Evolutionary conservation across 306 rosid species (phyloP).

Genomic region (Rubus parviflorus): DNA sequence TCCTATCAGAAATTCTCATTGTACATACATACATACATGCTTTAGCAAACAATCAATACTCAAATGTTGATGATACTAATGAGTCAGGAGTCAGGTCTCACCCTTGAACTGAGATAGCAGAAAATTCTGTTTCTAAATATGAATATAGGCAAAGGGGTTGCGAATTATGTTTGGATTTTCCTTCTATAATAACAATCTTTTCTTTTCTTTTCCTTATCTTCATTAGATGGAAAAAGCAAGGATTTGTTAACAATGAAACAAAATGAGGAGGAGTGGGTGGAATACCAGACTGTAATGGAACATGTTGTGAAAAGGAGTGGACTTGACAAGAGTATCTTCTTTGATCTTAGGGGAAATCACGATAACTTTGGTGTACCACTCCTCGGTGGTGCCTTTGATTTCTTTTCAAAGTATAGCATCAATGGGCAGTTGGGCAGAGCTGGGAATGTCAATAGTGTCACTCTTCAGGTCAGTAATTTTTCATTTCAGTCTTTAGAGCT

Average conservation of each 20-base stretch:
- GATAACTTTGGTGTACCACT: conserved; percentile 85
- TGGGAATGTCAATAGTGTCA: conserved; percentile 62
- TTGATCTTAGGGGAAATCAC: conserved; percentile 85
- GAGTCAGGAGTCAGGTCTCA: no score
- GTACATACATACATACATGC: no score
- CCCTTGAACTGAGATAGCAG: no score
- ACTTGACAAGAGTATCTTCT: conserved; percentile 63
- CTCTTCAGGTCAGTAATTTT: conserved; percentile 61
- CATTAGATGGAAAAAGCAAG: conserved; percentile 86
- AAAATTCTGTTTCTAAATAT: no score
- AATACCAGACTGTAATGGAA: conserved; percentile 61
- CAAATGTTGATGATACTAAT: no score
- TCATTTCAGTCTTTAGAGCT: neutral
- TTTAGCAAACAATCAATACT: no score
- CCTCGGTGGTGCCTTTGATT: conserved; percentile 71
- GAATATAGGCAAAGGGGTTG: no score
- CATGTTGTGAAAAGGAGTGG: conserved; percentile 65
- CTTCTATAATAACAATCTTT: neutral
- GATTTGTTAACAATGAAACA: conserved; percentile 83
- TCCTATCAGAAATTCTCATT: no score
- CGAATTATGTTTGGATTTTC: neutral
- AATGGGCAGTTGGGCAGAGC: conserved; percentile 71
- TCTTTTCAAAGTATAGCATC: conserved; percentile 79
- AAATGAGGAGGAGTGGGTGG: conserved; percentile 89
- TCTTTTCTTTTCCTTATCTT: no score